Evolutionary conservation across 768 basidiomycete genomes (phyloP), one percentile per base, ranked within the genome.

Genomic region (Pisolithus microcarpus): DNA sequence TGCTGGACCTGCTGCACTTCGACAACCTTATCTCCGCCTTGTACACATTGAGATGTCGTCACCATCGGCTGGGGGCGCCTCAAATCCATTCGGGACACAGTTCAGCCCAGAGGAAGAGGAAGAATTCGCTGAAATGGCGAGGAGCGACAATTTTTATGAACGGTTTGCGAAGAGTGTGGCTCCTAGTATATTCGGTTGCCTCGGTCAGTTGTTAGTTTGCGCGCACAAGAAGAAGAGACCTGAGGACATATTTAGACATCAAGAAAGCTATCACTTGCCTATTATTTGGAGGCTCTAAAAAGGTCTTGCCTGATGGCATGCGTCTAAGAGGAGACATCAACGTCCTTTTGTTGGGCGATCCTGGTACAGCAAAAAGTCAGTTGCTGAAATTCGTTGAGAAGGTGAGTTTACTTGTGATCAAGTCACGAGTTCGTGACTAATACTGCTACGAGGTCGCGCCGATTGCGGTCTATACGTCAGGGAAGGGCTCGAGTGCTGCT

Each of bases 301-400:
- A 99, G 69, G 75, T 96, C 46, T 71, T 99, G 5, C 96, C 96
- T 7, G 96, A 99, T 65, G 94, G 96, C 8, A 94, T 97, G 91
- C 79, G 96, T 30, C 70, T 99, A 38, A 79, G 96, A 64, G 96
- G 96, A 10, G 96, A 99, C 64, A 98, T 99, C 65, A 99, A 99
- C 65, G 96, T 99, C 18, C 72, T 99, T 9, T 70, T 98, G 24
- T 79, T 99, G 26, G 96, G 96, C 67, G 96, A 99, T 66, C 96
- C 96, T 7, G 96, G 96, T 70, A 98, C 96, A 13, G 96, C 96
- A 19, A 99, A 99, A 69, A 91, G 87, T 72, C 96, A 99, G 61
- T 73, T 99, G 59, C 81, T 99, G 54, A 99, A 99, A 62, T 99
- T 99, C 58, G 96, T 98, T 11, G 96, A 99, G 66, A 99, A 98